Base-by-base conservation (phyloP, 305 asterid genomes). In the Solanum hybrid region DNA sequence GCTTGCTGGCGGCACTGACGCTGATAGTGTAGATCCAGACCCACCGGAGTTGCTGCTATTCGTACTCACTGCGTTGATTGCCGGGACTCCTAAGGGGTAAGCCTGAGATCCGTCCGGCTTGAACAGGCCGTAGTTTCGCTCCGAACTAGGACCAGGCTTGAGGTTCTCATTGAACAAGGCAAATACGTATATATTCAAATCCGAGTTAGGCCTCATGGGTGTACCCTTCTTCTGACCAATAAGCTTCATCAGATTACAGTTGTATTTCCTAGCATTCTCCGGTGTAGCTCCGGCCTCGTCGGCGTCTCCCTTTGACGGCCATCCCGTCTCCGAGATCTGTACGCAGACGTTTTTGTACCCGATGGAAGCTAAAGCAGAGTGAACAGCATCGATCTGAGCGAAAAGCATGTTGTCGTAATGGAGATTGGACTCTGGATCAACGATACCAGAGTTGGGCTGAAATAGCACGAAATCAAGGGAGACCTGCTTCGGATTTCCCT, bases 261-360 rank as follows among this genome's bases (percentile, higher is more conserved):
- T 96, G 64, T 95, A 95, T 90, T 91, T 93, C 91, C 90, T 91
- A 56, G 98, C 98, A 76, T 96, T 96, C n/a, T 96, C 98, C 90
- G 92, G 92, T 36, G 97, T 93, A 5, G 98, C 98, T 12, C 97
- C 98, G 51, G 93, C 93, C 92, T 96, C 98, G 85, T 94, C 96
- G 34, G 91, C 73, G 90, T 96, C 98, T 36, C 98, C 98, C 66
- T 94, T 96, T 22, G 98, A 95, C 86, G 98, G 98, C 98, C 98
- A 96, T n/a, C 98, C 98, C 1, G 98, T 94, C 88, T 96, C 98
- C 73, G 98, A 95, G 92, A 96, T 92, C 96, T 95, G 96, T 32
- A 96, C 86, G 60, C 94, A 89, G 60, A 96, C 95, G 46, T 91
- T 94, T 87, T 93, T 95, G 91, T 93, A 96, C 36, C 98, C 98